A percentile compares a stretch with the other conserved stretches of the same genome.
Evolutionary conservation across 345 rosid genomes (phyloP).

Genomic region (Raphanus raphanistrum): DNA sequence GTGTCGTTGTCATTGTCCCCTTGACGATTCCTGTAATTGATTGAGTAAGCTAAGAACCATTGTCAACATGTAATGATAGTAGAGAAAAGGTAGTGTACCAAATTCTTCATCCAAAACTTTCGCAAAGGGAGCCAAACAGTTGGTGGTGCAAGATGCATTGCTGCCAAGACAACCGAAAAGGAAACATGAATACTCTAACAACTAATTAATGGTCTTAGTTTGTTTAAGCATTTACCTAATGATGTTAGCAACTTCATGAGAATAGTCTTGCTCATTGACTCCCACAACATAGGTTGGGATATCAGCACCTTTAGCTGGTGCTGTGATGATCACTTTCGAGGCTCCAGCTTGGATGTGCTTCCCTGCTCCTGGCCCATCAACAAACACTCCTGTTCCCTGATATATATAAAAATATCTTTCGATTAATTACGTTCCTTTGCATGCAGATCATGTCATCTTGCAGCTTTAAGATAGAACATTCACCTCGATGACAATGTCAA

Average conservation of each 20-base stretch:
- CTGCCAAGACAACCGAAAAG: constrained; percentile 42
- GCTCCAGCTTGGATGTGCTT: constrained; percentile 99
- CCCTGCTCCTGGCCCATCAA: constrained; percentile 99
- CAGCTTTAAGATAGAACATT: constrained; percentile 1
- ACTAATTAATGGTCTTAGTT: constrained; percentile 12
- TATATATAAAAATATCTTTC: not conserved
- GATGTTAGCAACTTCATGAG: constrained; percentile 74
- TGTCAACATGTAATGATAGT: not conserved
- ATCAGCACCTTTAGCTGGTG: constrained; percentile 98
- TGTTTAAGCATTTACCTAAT: constrained; percentile 52
- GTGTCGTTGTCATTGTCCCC: constrained; percentile 99
- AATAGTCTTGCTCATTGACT: constrained; percentile 82
- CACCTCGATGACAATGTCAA: constrained; percentile 98
- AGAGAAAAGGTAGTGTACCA: constrained; percentile 47
- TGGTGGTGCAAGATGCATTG: constrained; percentile 98
- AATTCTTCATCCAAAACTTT: constrained; percentile 90
- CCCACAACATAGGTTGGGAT: constrained; percentile 96
- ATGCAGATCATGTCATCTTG: not conserved
- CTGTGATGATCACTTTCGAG: constrained; percentile 92
- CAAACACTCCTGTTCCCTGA: constrained; percentile 98
- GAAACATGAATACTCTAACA: not conserved
- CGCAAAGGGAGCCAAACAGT: constrained; percentile 92
- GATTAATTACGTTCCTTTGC: not conserved
- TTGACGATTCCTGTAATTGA: constrained; percentile 77
- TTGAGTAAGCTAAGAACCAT: not conserved